Evolutionary conservation across 371 early-diverging fungal genomes (phyloP).

Genomic region (Mortierella sp.): DNA sequence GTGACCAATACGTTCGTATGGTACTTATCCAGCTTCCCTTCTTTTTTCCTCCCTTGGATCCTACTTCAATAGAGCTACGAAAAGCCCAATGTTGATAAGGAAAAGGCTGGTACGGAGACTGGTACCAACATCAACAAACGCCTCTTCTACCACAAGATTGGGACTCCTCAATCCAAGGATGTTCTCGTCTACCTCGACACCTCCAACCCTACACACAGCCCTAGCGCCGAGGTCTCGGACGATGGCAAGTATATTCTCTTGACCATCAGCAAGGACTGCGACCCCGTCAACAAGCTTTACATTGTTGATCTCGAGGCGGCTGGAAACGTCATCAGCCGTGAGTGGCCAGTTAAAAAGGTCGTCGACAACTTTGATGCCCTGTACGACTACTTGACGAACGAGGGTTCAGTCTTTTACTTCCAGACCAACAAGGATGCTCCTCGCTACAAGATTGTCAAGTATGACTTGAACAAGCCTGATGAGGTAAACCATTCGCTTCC

Average conservation of each 20-base stretch:
- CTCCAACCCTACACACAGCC: constrained; percentile 57
- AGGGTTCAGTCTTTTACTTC: constrained; percentile 69
- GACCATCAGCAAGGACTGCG: constrained; percentile 54
- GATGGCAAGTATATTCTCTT: constrained; percentile 69
- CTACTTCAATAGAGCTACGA: constrained; percentile 44
- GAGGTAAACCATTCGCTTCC: too few relatives aligned
- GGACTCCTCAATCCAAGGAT: constrained; percentile 64
- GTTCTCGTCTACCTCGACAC: constrained; percentile 58
- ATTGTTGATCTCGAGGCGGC: constrained; percentile 56
- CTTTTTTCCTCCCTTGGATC: too few relatives aligned
- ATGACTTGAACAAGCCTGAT: constrained; percentile 63
- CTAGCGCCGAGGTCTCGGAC: constrained; percentile 52
- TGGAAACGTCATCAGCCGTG: constrained; percentile 4
- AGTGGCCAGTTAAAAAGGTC: constrained; percentile 47
- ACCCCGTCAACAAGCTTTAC: constrained; percentile 63
- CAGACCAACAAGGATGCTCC: constrained; percentile 70
- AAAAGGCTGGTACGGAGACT: constrained; percentile 74
- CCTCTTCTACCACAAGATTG: constrained; percentile 65
- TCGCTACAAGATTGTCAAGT: constrained; percentile 64
- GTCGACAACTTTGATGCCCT: constrained; percentile 63
- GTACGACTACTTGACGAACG: constrained; percentile 64
- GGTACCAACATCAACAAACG: constrained; percentile 58
- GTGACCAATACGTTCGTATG: neutral
- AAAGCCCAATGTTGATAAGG: constrained; percentile 50
- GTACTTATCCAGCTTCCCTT: too few relatives aligned